Base-by-base conservation (phyloP, 1,284 basidiomycete genomes). In the Vanrija pseudolonga region DNA sequence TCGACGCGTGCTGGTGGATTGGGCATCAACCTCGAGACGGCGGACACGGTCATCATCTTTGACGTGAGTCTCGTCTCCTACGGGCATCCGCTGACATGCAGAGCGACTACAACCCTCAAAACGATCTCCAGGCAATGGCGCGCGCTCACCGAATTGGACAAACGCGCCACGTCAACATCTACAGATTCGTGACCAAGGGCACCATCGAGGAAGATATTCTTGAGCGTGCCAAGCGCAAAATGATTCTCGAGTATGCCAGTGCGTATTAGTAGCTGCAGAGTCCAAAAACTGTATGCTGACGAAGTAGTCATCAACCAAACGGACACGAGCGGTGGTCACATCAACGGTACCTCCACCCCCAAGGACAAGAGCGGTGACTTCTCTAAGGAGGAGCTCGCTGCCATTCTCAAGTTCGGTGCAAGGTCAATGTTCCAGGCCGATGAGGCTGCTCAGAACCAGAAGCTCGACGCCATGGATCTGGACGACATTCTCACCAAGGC, bases 221-320 rank as follows among this genome's bases (percentile, higher is more conserved):
- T 40, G 95, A 99, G 78, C 84, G 94, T 42, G 96, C 96, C 18
- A 95, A 96, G 83, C 89, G 94, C 80, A 98, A 98, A 81, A 98
- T 98, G 95, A 92, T 98, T 52, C 81, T 99, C 63, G 96, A 99
- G 77, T 98, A 98, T 80, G 96, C 95, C 49, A 98, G 91, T 94
- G 74, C 74, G 90, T 86, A 51, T 41, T 19, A 45, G 37, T 53
- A 43, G 53, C 1, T 32, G 14, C 17, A 14, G 4, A 11, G 28
- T 36, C 12, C 23, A 51, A 50, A 50, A 19, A 28, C 17, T 26
- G 38, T 32, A 39, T 23, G 53, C 50, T 59, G 52, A 61, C 60
- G 20, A 56, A n/a, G 11, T 50, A 92, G 90, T 99, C 79, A 98
- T 99, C 81, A 95, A 97, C 78, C 95, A 98, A 78, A 97, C 98